phyloP scores from a whole-genome alignment of 2,329 filamentous ascomycete genomes.

The Gnomoniopsis sp. region DNA sequence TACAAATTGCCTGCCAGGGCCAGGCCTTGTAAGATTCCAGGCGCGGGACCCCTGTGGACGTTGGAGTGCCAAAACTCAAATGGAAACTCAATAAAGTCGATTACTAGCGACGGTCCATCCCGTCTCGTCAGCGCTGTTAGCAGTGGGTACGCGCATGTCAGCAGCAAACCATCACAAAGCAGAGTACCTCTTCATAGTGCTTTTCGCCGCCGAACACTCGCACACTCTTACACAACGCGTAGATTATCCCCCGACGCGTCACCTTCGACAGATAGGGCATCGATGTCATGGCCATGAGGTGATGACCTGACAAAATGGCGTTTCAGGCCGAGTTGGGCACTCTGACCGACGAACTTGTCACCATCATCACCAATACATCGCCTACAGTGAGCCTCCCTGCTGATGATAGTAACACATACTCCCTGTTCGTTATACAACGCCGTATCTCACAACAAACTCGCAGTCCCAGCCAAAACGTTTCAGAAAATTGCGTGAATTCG shows the following conservation, averaged over 20 bases:
- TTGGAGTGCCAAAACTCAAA: not conserved
- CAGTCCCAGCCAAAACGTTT: conserved; percentile 35
- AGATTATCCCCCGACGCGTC: too few relatives aligned
- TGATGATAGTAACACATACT: not conserved
- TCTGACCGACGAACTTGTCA: conserved; percentile 69
- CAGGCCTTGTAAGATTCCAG: too few relatives aligned
- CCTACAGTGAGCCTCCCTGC: conserved; percentile 40
- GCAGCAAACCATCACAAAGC: not conserved
- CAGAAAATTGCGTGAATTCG: conserved; percentile 43
- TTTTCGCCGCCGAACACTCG: too few relatives aligned
- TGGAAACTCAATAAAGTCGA: not conserved
- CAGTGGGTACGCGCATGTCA: not conserved
- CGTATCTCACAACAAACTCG: conserved; percentile 17
- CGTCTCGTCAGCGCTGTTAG: not conserved
- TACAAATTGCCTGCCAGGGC: not conserved
- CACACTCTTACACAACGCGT: not conserved
- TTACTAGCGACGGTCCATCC: not conserved
- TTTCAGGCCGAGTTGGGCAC: conserved; percentile 62
- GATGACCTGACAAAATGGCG: conserved; percentile 52
- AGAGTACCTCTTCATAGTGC: not conserved
- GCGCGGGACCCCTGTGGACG: too few relatives aligned
- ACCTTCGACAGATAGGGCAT: too few relatives aligned
- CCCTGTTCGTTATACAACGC: not conserved
- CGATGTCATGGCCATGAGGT: not conserved
- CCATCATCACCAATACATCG: conserved; percentile 55